Conservation (phyloP, 2,329 filamentous ascomycete genomes). For the Aspergillus eucalypticola region DNA sequence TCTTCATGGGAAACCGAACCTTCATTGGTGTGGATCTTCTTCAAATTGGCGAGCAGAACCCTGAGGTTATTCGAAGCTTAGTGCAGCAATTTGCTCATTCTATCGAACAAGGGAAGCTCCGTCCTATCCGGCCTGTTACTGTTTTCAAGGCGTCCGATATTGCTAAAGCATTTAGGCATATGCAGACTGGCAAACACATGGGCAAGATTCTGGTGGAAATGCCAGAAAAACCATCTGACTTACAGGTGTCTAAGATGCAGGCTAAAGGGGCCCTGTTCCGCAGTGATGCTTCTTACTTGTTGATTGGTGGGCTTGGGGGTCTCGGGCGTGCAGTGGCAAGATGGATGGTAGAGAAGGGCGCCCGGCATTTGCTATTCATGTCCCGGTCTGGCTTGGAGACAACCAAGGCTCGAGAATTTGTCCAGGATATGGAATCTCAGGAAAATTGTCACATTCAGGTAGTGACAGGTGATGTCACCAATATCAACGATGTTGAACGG, state of each 20-base stretch:
- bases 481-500: conserved; percentile 19
- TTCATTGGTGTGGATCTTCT: conserved; percentile 26
- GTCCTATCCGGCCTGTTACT: conserved; percentile 23
- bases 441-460: conserved; percentile 15
- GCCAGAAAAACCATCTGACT: background rate
- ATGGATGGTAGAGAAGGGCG: conserved; percentile 21
- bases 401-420: conserved; percentile 16
- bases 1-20: conserved; percentile 15
- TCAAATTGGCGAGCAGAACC: conserved; percentile 11
- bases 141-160: conserved; percentile 29
- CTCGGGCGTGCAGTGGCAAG: conserved; percentile 16
- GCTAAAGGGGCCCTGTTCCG: background rate
- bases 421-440: conserved; percentile 25
- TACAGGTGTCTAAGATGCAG: background rate
- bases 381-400: conserved; percentile 16
- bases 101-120: conserved; percentile 7
- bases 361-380: conserved; percentile 15
- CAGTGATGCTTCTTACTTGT: conserved; percentile 11
- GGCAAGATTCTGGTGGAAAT: conserved; percentile 45
- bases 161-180: conserved; percentile 44
- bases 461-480: conserved; percentile 23
- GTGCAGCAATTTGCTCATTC: conserved; percentile 3
- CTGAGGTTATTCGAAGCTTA: conserved; percentile 10
- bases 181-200: conserved; percentile 48
- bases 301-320: conserved; percentile 20